Base-by-base conservation (phyloP, 2,329 filamentous ascomycete genomes). In the Arthrobotrys musiformis region DNA sequence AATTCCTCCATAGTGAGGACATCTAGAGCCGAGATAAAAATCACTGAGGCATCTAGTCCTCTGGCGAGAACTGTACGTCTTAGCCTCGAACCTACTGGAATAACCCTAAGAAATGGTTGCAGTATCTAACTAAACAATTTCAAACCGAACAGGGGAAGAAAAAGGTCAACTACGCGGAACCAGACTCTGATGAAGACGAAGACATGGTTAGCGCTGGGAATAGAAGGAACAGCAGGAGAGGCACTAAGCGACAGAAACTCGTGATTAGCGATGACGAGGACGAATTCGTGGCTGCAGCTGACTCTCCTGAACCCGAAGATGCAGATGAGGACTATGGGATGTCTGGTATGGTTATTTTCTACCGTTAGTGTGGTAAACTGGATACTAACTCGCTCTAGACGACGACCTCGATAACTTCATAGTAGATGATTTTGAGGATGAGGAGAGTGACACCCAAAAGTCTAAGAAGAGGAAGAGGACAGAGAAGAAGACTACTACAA, bases 331-430 rank as follows among this genome's bases (percentile, higher is more conserved):
- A 79, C 52, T 54, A 46, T 30, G 17, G 44, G 54, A 46, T 80
- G 54, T 19, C 44, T 67, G 63, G 58, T 67, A 76, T 52, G 79
- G 24, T 26, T 37, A 0, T 40, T 19, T 22, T 11, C 11, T 9
- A 1, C 8, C 4, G n/a, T 33, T 42, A 68, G 82, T 35, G 80
- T 66, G 52, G 13, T 40, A 11, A 19, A 46, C 40, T 9, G 17
- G 15, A 46, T 37, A n/a, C 44, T 35, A 54, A 50, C 24, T 24
- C 9, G 6, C 6, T 1, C 63, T 72, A 67, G 46, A 58, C 88
- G 85, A 87, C 84, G 92, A 95, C 66, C 89, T 96, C 85, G 93
- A 91, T 78, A 92, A 97, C 82, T 98, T 98, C 81, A 86, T 98
- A 24, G 93, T 91, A 3, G 90, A 91, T 0, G 94, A 97, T 81